Percentiles rank a stretch among this genome's conserved stretches.
Evolutionary conservation across 805 yeast species (phyloP).

Genomic region (Wickerhamiella nectarea): DNA sequence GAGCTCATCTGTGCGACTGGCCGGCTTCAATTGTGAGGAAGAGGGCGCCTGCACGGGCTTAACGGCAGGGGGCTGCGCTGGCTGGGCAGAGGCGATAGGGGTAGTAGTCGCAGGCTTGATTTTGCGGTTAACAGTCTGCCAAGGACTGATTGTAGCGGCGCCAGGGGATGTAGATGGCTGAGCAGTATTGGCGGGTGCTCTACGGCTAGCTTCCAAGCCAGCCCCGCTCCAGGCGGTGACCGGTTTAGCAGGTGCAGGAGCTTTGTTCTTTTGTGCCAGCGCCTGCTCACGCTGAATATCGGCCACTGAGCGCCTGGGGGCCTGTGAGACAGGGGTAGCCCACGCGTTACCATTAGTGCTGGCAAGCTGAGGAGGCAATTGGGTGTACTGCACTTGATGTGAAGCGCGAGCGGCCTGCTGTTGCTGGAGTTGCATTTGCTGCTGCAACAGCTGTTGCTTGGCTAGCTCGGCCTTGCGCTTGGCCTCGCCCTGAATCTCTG

Average conservation of each 20-base stretch:
- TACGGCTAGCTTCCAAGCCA: slow-evolving; percentile 2
- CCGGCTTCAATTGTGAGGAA: slow-evolving; percentile 11
- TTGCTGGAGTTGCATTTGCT: slow-evolving; percentile 4
- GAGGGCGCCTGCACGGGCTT: not conserved
- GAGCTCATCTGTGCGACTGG: slow-evolving; percentile 27
- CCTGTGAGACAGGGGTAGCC: slow-evolving; percentile 13
- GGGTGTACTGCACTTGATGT: not conserved
- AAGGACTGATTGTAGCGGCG: slow-evolving; percentile 5
- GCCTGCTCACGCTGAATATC: slow-evolving; percentile 29
- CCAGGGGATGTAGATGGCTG: slow-evolving; percentile 14
- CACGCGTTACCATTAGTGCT: slow-evolving; percentile 14
- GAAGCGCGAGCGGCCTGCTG: not conserved
- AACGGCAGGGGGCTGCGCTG: slow-evolving; percentile 6
- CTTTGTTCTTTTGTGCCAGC: slow-evolving; percentile 14
- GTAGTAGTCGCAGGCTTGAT: slow-evolving; percentile 13
- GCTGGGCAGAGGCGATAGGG: slow-evolving; percentile 9
- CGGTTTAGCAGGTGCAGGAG: slow-evolving; percentile 3
- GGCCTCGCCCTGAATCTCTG: slow-evolving; percentile 26
- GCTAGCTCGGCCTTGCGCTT: slow-evolving; percentile 15
- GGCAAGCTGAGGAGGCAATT: slow-evolving; percentile 18
- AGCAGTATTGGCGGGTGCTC: not conserved
- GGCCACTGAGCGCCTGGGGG: slow-evolving; percentile 23
- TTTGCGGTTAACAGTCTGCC: slow-evolving; percentile 11
- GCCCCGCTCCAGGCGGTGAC: slow-evolving; percentile 9
- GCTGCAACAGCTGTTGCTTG: slow-evolving; percentile 4